phyloP scores from a whole-genome alignment of 2,329 filamentous ascomycete species.

The Simplicillium sp. region DNA sequence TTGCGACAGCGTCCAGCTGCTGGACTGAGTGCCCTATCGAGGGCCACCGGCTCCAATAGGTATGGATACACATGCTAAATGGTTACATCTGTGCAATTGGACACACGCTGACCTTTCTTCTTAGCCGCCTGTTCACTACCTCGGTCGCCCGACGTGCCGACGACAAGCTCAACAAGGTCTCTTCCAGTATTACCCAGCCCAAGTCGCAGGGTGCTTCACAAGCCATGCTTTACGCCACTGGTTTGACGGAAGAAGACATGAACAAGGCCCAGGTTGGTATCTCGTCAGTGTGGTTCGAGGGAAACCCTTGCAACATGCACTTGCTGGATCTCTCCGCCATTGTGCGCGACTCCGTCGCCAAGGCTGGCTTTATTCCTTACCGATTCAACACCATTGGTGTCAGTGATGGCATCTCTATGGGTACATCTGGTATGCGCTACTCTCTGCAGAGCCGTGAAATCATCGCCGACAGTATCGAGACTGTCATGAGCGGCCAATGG shows the following conservation, averaged over 20 bases:
- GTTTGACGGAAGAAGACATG: slow-evolving; percentile 77
- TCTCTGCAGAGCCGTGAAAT: slow-evolving; percentile 90
- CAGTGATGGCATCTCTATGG: slow-evolving; percentile 97
- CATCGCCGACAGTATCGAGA: slow-evolving; percentile 97
- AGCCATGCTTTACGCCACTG: slow-evolving; percentile 97
- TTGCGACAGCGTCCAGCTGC: slow-evolving; percentile 14
- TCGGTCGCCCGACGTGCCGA: slow-evolving; percentile 38
- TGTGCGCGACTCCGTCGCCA: slow-evolving; percentile 51
- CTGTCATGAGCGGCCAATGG: slow-evolving; percentile 98
- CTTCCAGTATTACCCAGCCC: slow-evolving; percentile 80
- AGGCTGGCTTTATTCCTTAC: slow-evolving; percentile 79
- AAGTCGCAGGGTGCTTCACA: slow-evolving; percentile 98
- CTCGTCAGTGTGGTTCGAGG: slow-evolving; percentile 95
- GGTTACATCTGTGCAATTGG: background rate
- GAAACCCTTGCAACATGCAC: slow-evolving; percentile 99
- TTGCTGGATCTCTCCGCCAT: slow-evolving; percentile 78
- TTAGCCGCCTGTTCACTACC: slow-evolving; percentile 41
- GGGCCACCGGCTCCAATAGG: slow-evolving; percentile 17
- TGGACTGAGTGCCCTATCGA: slow-evolving; percentile 13
- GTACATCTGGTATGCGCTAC: slow-evolving; percentile 93
- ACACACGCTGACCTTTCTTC: background rate
- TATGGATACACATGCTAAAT: slow-evolving; percentile 8
- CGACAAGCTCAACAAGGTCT: slow-evolving; percentile 71
- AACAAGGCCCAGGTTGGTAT: slow-evolving; percentile 96
- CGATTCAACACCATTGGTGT: slow-evolving; percentile 99